Evolutionary conservation across 2,329 filamentous ascomycete species (phyloP).

Genomic region (Trichoderma sp.): DNA sequence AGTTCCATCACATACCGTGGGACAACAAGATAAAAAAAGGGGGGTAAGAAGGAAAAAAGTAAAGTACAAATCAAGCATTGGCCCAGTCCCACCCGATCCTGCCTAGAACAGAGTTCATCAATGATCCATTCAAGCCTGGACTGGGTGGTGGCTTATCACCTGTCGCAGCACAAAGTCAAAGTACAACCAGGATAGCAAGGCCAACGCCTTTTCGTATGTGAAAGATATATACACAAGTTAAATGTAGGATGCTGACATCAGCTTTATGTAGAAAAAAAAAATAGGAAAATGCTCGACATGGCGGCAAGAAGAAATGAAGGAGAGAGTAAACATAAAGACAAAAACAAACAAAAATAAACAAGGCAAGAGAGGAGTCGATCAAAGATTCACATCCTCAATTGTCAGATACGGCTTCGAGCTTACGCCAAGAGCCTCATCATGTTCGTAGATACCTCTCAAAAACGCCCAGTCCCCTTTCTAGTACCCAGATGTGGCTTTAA

Average conservation of each 20-base stretch:
- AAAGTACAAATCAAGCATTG: slow-evolving; percentile 18
- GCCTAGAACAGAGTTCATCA: slow-evolving; percentile 4
- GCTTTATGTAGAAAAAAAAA: slow-evolving; percentile 7
- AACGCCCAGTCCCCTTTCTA: slow-evolving; percentile 36
- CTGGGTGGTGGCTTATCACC: not conserved
- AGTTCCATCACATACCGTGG: slow-evolving; percentile 12
- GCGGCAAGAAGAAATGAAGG: slow-evolving; percentile 24
- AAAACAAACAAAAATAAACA: slow-evolving; percentile 29
- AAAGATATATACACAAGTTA: slow-evolving; percentile 21
- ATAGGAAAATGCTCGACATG: not conserved
- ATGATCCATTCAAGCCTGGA: not conserved
- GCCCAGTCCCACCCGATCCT: slow-evolving; percentile 3
- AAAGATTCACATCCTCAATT: slow-evolving; percentile 29
- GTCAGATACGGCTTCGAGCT: slow-evolving; percentile 32
- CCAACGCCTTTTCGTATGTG: slow-evolving; percentile 16
- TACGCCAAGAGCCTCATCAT: slow-evolving; percentile 31
- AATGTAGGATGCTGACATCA: slow-evolving; percentile 16
- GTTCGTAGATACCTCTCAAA: slow-evolving; percentile 28
- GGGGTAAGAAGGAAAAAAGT: not conserved
- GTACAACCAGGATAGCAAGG: not conserved
- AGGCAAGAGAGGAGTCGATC: slow-evolving; percentile 28
- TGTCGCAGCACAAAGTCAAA: not conserved
- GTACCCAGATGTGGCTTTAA: slow-evolving; percentile 30
- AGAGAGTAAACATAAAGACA: slow-evolving; percentile 12
- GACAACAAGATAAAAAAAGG: not conserved